A percentile compares a stretch with the other conserved stretches of the same genome.
Evolutionary conservation across 1,284 basidiomycete species (phyloP).

Genomic region (Taiwanofungus camphoratus): DNA sequence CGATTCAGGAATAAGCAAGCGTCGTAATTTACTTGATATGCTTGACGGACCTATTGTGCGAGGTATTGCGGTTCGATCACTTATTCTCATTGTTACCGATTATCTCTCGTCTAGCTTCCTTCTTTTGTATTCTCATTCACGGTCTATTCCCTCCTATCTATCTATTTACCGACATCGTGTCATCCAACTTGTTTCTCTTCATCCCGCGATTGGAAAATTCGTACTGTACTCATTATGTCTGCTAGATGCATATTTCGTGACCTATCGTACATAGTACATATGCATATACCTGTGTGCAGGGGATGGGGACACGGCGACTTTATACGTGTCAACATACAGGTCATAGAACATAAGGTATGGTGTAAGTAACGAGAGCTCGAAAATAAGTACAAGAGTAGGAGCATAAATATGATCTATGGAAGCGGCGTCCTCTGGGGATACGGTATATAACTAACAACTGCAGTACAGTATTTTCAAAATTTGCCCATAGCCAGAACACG

Average conservation of each 20-base stretch:
- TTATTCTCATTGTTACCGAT: neutral
- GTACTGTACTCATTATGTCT: conserved; percentile 25
- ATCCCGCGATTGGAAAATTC: conserved; percentile 18
- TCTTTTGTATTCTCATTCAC: conserved; percentile 3
- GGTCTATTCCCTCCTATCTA: conserved; percentile 9
- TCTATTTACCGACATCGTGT: conserved; percentile 11
- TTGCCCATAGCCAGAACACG: conserved; percentile 43
- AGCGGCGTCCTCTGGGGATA: too few relatives aligned
- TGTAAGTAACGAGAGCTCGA: too few relatives aligned
- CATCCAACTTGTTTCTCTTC: conserved; percentile 9
- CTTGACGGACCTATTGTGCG: conserved; percentile 2
- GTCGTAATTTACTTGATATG: conserved; percentile 19
- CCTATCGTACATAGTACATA: conserved; percentile 15
- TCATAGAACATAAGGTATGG: too few relatives aligned
- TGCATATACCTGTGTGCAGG: conserved; percentile 12
- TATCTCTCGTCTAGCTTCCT: neutral
- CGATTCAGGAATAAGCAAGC: conserved; percentile 48
- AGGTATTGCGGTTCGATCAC: conserved; percentile 6
- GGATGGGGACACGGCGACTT: conserved; percentile 5
- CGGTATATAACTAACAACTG: too few relatives aligned
- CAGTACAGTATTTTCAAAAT: too few relatives aligned
- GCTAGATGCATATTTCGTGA: conserved; percentile 21
- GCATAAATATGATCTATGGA: too few relatives aligned
- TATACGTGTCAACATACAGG: conserved; percentile 5
- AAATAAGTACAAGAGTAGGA: too few relatives aligned